These are phyloP conservation scores for Friedmanniomyces simplex DNA, from an alignment of 495 filamentous ascomycete genomes.

Conservation along the genomic window DNA sequence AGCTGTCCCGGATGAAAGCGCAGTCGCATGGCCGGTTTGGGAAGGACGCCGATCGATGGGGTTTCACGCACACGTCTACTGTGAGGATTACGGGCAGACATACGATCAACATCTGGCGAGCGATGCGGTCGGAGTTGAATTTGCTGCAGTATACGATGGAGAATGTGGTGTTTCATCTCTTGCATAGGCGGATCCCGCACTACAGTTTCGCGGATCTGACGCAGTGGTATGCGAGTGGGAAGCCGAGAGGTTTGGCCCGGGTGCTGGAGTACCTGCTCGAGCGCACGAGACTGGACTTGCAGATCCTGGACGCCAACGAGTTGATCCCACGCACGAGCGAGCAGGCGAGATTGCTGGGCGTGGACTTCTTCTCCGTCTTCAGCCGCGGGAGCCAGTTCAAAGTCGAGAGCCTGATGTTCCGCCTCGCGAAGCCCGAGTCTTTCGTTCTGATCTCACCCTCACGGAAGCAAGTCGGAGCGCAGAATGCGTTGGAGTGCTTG, in stretches of 20 bases:
- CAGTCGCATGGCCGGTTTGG: slow-evolving; percentile 72
- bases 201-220: slow-evolving; percentile 72
- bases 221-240: slow-evolving; percentile 62
- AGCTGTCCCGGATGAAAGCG: slow-evolving; percentile 78
- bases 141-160: slow-evolving; percentile 92
- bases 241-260: slow-evolving; percentile 58
- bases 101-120: slow-evolving; percentile 95
- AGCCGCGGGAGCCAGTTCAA: slow-evolving; percentile 94
- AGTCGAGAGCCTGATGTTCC: slow-evolving; percentile 96
- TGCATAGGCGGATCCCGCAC: slow-evolving; percentile 86
- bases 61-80: slow-evolving; percentile 79
- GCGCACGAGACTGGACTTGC: slow-evolving; percentile 71
- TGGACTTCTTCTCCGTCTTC: slow-evolving; percentile 94
- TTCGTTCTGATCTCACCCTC: slow-evolving; percentile 84
- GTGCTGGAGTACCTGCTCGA: slow-evolving; percentile 68
- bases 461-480: slow-evolving; percentile 79
- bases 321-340: slow-evolving; percentile 83
- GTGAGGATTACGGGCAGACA: slow-evolving; percentile 85
- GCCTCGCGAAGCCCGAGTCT: slow-evolving; percentile 95
- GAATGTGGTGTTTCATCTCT: slow-evolving; percentile 86
- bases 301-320: slow-evolving; percentile 86
- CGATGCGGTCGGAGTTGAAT: slow-evolving; percentile 84
- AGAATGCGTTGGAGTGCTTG: slow-evolving; percentile 91
- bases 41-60: slow-evolving; percentile 81
- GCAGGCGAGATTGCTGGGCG: slow-evolving; percentile 82